A percentile compares a stretch with the other conserved stretches of the same genome.
Conservation (phyloP, 306 rosid genomes). For the Ceratonia siliqua region DNA sequence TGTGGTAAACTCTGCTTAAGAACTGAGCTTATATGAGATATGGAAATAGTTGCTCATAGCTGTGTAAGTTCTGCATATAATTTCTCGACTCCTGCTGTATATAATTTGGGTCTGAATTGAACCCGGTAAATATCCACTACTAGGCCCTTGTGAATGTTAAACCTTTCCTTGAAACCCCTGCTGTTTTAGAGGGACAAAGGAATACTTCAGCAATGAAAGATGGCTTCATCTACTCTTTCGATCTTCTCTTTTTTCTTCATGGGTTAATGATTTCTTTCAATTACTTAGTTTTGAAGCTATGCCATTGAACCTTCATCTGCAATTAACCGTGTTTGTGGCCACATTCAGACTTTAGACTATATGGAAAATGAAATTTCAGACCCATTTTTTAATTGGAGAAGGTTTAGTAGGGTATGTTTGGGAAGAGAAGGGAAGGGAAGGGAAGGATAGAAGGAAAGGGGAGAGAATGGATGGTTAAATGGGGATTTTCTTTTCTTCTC, state of each 20-base stretch:
- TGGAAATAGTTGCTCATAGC: constrained; percentile 14
- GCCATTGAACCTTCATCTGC: neutral
- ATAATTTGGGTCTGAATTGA: constrained; percentile 7
- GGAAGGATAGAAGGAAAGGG: no score
- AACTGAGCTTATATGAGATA: neutral
- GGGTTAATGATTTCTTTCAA: neutral
- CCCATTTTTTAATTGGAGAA: neutral
- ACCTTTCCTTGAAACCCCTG: neutral
- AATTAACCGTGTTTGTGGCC: neutral
- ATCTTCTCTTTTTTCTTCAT: neutral
- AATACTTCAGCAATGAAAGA: neutral
- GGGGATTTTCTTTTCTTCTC: no score
- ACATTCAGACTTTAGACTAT: neutral
- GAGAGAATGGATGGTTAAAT: no score
- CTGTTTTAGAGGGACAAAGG: neutral
- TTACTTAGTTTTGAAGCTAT: neutral
- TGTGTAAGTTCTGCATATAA: neutral
- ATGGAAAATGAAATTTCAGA: neutral
- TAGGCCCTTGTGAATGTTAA: neutral
- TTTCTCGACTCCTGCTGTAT: neutral
- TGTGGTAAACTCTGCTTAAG: constrained; percentile 13
- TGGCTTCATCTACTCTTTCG: neutral
- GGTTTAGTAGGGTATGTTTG: no score
- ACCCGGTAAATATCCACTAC: neutral
- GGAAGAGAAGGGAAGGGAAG: no score